Evolutionary conservation across 768 basidiomycete genomes (phyloP), one percentile per base, ranked within the genome.

Genomic region (Termitomyces heimii): DNA sequence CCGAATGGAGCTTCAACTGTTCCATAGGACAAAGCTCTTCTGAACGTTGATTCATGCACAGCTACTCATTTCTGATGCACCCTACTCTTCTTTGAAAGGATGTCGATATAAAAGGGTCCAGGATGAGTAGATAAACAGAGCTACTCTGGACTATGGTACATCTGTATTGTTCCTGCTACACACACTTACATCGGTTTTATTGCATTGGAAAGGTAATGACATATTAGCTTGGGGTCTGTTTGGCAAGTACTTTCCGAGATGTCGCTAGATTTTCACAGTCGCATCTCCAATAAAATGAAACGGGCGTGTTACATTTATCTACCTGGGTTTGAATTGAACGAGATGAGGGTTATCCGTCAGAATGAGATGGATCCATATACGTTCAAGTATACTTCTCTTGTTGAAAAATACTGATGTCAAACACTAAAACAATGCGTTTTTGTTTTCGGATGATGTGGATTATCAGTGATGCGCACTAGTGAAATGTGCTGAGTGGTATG

Each of bases 311-410:
- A 16, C 14, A 5, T 35, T 31, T 31, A 31, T 31, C 29, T 6
- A n/a, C n/a, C n/a, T n/a, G n/a, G n/a, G n/a, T n/a, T n/a, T n/a
- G n/a, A n/a, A n/a, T n/a, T n/a, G n/a, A n/a, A n/a, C n/a, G n/a
- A n/a, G n/a, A n/a, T n/a, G n/a, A n/a, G 13, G 45, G 53, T 12
- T 54, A 45, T 29, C 6, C 31, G 31, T 31, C 31, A 31, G 31
- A 31, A 31, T 12, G 9, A 16, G 16, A 34, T 14, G 31, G 22
- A 24, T 6, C 7, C 5, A 13, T 45, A 12, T 54, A 54, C 28
- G 53, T 54, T 6, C 53, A 54, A 43, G 29, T 54, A 54, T 54
- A 13, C 53, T n/a, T 51, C 48, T 18, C 48, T 42, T 43, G 37
- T 51, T 20, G 9, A 20, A 7, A 5, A 39, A 6, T 18, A 16